phyloP scores from a whole-genome alignment of 164 flowering plant genomes.

The Vitis rupestris region DNA sequence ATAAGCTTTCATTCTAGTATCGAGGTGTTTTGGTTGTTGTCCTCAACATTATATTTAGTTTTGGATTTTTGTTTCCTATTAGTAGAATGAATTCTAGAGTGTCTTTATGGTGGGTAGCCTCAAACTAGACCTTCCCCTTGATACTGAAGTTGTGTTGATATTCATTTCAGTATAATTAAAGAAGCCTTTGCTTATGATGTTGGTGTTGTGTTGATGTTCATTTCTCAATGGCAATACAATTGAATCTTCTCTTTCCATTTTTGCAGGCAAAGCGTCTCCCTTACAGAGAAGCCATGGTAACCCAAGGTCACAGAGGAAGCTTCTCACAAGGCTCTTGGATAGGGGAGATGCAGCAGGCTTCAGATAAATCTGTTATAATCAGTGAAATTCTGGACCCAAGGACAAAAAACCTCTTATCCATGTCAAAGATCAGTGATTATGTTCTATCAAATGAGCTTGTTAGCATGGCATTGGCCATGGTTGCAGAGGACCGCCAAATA shows the following conservation, averaged over 20 bases:
- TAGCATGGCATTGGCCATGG: constrained; percentile 93
- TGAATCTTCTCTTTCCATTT: neutral
- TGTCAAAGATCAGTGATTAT: constrained; percentile 89
- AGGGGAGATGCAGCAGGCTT: constrained; percentile 87
- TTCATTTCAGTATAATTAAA: too few relatives aligned
- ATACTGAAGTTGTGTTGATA: too few relatives aligned
- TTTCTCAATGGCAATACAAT: too few relatives aligned
- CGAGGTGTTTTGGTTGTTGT: too few relatives aligned
- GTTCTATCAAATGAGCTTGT: constrained; percentile 87
- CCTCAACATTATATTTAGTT: too few relatives aligned
- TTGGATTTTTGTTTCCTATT: too few relatives aligned
- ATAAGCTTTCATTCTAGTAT: too few relatives aligned
- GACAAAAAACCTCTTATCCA: constrained; percentile 71
- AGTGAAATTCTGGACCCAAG: constrained; percentile 89
- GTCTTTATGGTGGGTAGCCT: too few relatives aligned
- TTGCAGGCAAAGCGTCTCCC: constrained; percentile 86
- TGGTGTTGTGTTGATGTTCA: too few relatives aligned
- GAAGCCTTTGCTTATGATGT: too few relatives aligned
- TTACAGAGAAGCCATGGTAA: constrained; percentile 41
- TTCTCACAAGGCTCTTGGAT: constrained; percentile 79
- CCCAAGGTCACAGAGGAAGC: constrained; percentile 45
- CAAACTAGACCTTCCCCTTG: too few relatives aligned
- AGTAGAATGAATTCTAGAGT: too few relatives aligned
- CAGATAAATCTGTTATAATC: constrained; percentile 78
- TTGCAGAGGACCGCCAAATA: constrained; percentile 85